Base-by-base conservation (phyloP, 768 basidiomycete genomes). In the Trametes cingulata region DNA sequence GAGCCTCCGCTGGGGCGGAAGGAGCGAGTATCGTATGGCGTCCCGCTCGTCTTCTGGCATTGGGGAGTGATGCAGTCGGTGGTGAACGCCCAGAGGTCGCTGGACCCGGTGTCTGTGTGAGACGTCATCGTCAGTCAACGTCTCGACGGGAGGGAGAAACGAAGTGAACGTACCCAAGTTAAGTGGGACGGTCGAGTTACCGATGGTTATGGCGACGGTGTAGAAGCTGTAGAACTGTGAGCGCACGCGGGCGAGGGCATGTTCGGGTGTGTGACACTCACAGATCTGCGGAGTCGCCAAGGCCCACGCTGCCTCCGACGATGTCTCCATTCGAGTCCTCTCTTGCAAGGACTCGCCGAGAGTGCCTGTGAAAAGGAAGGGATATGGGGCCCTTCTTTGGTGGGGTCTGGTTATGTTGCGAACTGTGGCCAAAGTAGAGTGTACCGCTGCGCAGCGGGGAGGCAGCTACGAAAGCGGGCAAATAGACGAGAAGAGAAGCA, bases 11-110 rank as follows among this genome's bases (percentile, higher is more conserved):
- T 72, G 17, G 80, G 75, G 24, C 78, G 73, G 70, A 89, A 85
- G 25, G 52, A 27, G 7, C 43, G 40, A 1, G 69, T 53, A 61
- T 79, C 78, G 67, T 87, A 90, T 20, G 83, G 68, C 10, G 77
- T 72, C 0, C 79, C 67, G 0, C 65, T 72, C 27, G 69, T 72
- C 2, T 72, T 56, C 50, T 78, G 77, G 57, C 78, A 81, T 13
- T 60, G 36, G 10, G 43, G 35, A 0, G 78, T 69, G 8, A 71
- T 72, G 69, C 87, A 91, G 0, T 78, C 72, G 43, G 83, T 78
- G 0, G 87, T 86, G 47, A 86, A 73, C 8, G 87, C 81, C 90
- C 90, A 92, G 4, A 91, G 70, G 69, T 92, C 90, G 17, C 89
- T 85, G 3, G 90, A 91, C 33, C 90, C 90, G 2, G 89, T 90